Percentiles rank a stretch among this genome's conserved stretches.
Conservation (phyloP, 306 rosid species). For the Mucuna pruriens region DNA sequence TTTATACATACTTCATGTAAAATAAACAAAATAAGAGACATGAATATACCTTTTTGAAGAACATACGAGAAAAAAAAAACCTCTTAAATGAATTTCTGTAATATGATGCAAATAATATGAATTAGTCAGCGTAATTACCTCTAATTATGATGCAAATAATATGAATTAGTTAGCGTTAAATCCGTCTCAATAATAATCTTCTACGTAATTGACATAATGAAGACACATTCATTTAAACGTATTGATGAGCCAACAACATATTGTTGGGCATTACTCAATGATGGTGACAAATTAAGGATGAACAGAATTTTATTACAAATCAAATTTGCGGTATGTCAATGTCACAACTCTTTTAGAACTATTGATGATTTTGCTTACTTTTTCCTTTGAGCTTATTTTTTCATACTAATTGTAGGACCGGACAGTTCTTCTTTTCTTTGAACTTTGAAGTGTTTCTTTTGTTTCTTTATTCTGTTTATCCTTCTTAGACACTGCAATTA, state of each 20-base stretch:
- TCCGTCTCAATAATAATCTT: not conserved
- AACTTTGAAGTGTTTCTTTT: not conserved
- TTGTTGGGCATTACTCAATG: slow-evolving; percentile 4
- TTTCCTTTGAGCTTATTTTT: not conserved
- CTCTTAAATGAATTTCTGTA: no score
- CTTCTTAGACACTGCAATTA: not conserved
- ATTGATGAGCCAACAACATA: slow-evolving; percentile 5
- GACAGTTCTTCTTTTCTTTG: not conserved
- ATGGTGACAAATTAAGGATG: slow-evolving; percentile 26
- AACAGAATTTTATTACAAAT: not conserved
- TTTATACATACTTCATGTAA: not conserved
- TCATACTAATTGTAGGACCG: not conserved
- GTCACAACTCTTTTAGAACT: not conserved
- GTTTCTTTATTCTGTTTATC: not conserved
- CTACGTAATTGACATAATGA: not conserved
- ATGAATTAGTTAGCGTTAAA: not conserved
- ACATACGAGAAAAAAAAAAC: no score
- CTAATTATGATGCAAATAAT: not conserved
- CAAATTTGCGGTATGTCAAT: not conserved
- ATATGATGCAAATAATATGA: no score
- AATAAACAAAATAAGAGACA: not conserved
- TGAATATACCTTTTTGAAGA: not conserved
- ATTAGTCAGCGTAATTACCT: not conserved
- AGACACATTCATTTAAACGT: not conserved
- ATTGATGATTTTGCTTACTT: not conserved